A percentile compares a stretch with the other conserved stretches of the same genome.
phyloP scores from a whole-genome alignment of 208 protist genomes.

The Leishmania braziliensis region DNA sequence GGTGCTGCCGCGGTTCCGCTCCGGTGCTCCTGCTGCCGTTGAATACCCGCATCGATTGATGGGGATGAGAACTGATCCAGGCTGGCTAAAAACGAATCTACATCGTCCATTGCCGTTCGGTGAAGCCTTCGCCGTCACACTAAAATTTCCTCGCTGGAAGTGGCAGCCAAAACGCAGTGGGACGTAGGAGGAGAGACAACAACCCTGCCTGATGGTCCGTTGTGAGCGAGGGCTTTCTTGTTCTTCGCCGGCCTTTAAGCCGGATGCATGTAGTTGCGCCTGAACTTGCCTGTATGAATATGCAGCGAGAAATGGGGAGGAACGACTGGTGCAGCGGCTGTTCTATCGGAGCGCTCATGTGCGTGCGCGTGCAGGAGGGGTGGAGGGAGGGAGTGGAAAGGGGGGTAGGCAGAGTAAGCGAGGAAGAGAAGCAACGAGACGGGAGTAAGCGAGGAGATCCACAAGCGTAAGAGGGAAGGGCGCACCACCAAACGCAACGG shows the following conservation, averaged over 20 bases:
- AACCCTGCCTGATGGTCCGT: background rate
- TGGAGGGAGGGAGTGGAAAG: background rate
- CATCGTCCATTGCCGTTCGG: constrained; percentile 41
- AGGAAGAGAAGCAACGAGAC: constrained; percentile 12
- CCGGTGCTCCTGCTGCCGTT: constrained; percentile 16
- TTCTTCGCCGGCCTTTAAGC: background rate
- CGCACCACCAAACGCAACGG: too few relatives aligned
- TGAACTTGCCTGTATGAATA: background rate
- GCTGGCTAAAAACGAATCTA: constrained; percentile 59
- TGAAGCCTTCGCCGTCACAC: background rate
- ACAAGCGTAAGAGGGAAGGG: too few relatives aligned
- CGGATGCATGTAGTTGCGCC: background rate
- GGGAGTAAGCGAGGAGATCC: background rate
- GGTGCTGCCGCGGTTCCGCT: background rate
- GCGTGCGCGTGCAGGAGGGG: background rate
- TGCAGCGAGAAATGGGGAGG: background rate
- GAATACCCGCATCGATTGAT: constrained; percentile 39
- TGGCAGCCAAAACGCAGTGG: background rate
- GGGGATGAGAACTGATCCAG: constrained; percentile 52
- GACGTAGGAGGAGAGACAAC: background rate
- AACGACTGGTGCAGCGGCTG: background rate
- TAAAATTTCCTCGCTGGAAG: background rate
- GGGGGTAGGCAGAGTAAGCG: background rate
- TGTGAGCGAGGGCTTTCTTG: background rate
- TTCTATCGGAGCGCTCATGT: background rate